Conservation (phyloP, 2,329 filamentous ascomycete species). For the Trematosphaeria pertusa region DNA sequence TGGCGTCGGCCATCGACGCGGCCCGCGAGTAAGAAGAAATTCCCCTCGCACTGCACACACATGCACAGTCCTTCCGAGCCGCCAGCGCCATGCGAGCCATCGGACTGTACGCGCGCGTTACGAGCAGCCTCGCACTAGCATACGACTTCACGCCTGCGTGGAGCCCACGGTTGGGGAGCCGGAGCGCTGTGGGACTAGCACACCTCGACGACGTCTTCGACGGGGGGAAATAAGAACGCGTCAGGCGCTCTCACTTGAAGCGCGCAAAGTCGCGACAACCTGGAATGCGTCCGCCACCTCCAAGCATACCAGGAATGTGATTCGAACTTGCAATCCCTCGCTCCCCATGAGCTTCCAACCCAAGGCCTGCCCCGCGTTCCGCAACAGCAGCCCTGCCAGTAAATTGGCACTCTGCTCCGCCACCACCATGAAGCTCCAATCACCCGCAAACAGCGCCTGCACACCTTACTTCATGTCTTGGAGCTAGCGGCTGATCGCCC, state of each 20-base stretch:
- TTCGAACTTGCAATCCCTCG: neutral
- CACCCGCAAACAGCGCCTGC: too few relatives aligned
- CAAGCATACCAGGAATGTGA: neutral
- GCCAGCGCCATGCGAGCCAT: too few relatives aligned
- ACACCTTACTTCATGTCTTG: too few relatives aligned
- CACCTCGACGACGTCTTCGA: neutral
- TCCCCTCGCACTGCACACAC: neutral
- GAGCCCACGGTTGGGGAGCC: neutral
- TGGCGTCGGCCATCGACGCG: constrained; percentile 5
- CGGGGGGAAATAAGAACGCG: neutral
- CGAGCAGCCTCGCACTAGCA: too few relatives aligned
- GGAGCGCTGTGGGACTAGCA: neutral
- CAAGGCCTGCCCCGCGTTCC: neutral
- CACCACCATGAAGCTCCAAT: too few relatives aligned
- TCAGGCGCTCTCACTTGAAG: constrained; percentile 4
- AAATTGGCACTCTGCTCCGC: too few relatives aligned
- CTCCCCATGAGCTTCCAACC: neutral
- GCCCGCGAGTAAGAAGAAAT: constrained; percentile 6
- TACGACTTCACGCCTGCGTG: too few relatives aligned
- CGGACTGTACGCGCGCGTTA: too few relatives aligned
- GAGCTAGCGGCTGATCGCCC: too few relatives aligned
- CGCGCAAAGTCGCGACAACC: constrained; percentile 2
- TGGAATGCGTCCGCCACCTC: neutral
- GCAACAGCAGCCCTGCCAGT: neutral
- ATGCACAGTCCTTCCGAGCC: too few relatives aligned